These are phyloP conservation scores for Amborella trichopoda DNA, from an alignment of 164 flowering plant genomes.

Conservation along the genomic window DNA sequence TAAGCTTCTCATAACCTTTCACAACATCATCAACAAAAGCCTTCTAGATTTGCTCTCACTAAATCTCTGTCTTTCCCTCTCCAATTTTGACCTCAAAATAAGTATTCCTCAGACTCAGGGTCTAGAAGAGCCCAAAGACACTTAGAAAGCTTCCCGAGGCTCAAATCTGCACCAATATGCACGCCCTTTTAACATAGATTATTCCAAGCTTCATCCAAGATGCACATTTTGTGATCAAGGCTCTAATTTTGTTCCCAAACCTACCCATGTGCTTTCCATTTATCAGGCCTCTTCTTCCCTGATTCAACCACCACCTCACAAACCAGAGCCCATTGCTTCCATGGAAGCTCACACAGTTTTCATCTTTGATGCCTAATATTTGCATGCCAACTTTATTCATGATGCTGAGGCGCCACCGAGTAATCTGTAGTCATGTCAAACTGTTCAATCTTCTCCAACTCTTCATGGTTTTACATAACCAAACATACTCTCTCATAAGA, in stretches of 20 bases:
- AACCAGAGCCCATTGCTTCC: slow-evolving; percentile 91
- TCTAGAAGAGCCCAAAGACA: slow-evolving; percentile 55
- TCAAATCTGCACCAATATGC: slow-evolving; percentile 87
- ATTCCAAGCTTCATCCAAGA: slow-evolving; percentile 95
- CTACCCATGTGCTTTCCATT: slow-evolving; percentile 90
- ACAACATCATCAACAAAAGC: slow-evolving; percentile 95
- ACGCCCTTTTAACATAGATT: slow-evolving; percentile 71
- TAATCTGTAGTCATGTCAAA: slow-evolving; percentile 53
- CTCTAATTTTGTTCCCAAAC: slow-evolving; percentile 57
- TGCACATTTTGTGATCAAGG: slow-evolving; percentile 63
- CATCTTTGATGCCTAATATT: slow-evolving; percentile 78
- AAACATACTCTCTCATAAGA: slow-evolving; percentile 58
- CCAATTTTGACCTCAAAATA: slow-evolving; percentile 52
- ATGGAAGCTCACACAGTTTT: slow-evolving; percentile 60
- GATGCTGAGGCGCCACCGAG: slow-evolving; percentile 24
- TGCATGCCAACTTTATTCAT: slow-evolving; percentile 44
- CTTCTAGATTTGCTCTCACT: slow-evolving; percentile 64
- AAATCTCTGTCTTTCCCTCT: slow-evolving; percentile 53
- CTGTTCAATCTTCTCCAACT: slow-evolving; percentile 86
- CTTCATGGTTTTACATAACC: slow-evolving; percentile 61
- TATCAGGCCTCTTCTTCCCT: slow-evolving; percentile 58
- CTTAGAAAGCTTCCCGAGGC: slow-evolving; percentile 62
- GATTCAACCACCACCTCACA: slow-evolving; percentile 62
- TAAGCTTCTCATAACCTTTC: slow-evolving; percentile 75
- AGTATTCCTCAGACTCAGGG: slow-evolving; percentile 56